Evolutionary conservation across 192 early-diverging fungal genomes (phyloP), one percentile per base, ranked within the genome.

Genomic region (Thamnidium elegans): DNA sequence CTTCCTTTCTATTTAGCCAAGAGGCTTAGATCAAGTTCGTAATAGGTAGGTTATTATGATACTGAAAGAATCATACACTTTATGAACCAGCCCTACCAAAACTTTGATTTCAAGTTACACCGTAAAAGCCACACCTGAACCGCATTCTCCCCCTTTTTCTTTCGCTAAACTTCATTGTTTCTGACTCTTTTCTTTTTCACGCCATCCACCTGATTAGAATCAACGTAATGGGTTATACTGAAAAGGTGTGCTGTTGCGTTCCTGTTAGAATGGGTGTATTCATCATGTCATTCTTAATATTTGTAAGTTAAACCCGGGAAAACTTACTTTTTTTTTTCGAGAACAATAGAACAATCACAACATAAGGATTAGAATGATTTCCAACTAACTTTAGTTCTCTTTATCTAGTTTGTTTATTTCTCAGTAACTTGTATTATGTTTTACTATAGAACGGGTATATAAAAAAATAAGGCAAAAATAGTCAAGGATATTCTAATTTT

Each of bases 201-300:
- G 1, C 9, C 36, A 39, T 39, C 36, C 5, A 3, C 36, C 36
- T 39, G 1, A 6, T 39, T 39, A 39, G 36, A 39, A 39, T 39
- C 36, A 39, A 39, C 36, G 5, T 6, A 6, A 39, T 39, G 36
- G 36, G 36, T 10, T 39, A 39, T 39, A 39, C 46, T 48, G 52
- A 65, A 7, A 55, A 39, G 56, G 55, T 66, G 13, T 56, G 51
- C 32, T 66, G 65, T 7, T 66, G 65, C 14, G 34, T 66, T 26
- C 65, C 65, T 21, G 55, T 54, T 10, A 51, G 65, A 6, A n/a
- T 66, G 26, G 65, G 65, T 39, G 53, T 46, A 30, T 42, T 66
- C 14, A 30, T 66, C 3, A 66, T 66, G 45, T 55, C 65, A 7
- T 42, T 54, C 8, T 34, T 58, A 23, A 44, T 66, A 39, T 46